Evolutionary conservation across 768 basidiomycete genomes (phyloP).

Genomic region (Tricholoma furcatifolium): DNA sequence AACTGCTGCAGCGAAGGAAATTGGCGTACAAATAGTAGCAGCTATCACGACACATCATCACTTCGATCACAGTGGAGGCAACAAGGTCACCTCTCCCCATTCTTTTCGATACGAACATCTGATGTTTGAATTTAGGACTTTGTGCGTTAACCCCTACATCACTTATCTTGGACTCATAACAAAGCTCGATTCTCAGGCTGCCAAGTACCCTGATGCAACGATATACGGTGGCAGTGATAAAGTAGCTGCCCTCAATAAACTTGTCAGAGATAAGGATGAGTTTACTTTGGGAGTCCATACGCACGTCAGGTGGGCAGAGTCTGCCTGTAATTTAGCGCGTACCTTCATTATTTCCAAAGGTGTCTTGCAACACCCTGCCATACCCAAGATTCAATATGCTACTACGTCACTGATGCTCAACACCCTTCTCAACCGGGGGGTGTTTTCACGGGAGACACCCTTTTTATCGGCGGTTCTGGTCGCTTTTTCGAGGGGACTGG

Average conservation of each 20-base stretch:
- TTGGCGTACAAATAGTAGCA: conserved; percentile 66
- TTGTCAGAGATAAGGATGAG: conserved; percentile 80
- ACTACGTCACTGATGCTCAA: conserved; percentile 59
- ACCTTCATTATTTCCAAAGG: conserved; percentile 33
- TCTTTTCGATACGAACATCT: not conserved
- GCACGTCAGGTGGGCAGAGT: conserved; percentile 46
- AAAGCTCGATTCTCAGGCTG: conserved; percentile 28
- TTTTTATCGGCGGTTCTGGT: conserved; percentile 87
- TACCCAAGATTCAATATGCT: conserved; percentile 96
- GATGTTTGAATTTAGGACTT: conserved; percentile 38
- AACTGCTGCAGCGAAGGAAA: conserved; percentile 54
- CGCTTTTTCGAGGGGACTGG: conserved; percentile 91
- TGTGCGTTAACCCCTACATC: conserved; percentile 34
- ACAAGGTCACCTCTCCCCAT: conserved; percentile 48
- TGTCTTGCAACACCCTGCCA: conserved; percentile 91
- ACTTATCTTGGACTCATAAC: conserved; percentile 4
- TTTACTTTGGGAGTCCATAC: conserved; percentile 71
- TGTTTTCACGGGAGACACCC: conserved; percentile 94
- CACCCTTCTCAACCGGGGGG: conserved; percentile 57
- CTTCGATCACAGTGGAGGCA: conserved; percentile 86
- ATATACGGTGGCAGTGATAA: conserved; percentile 83
- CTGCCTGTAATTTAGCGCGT: not conserved
- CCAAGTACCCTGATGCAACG: conserved; percentile 43
- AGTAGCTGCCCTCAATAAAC: conserved; percentile 62
- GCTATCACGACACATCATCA: conserved; percentile 93